Conservation (phyloP, 2,329 filamentous ascomycete genomes). For the Metarhizium album region DNA sequence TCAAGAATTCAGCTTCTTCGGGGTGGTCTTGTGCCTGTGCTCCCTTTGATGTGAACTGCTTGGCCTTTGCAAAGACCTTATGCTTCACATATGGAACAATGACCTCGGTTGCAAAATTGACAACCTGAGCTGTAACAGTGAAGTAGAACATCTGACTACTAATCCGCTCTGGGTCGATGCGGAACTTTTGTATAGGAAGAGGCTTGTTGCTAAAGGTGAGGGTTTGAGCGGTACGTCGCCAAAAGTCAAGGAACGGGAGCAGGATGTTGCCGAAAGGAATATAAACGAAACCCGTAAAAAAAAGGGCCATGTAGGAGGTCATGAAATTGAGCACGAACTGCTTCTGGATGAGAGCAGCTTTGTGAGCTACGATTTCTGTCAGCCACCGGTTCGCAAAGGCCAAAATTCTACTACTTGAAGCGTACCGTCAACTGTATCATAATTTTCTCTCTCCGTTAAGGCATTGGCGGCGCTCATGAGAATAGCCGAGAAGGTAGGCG, state of each 20-base stretch:
- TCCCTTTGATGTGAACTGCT: conserved; percentile 56
- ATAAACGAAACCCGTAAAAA: conserved; percentile 88
- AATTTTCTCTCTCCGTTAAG: conserved; percentile 81
- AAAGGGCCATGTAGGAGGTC: conserved; percentile 85
- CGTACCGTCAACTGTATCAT: conserved; percentile 67
- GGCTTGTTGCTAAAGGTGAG: conserved; percentile 69
- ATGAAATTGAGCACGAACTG: conserved; percentile 96
- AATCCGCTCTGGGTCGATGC: conserved; percentile 73
- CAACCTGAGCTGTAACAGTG: conserved; percentile 84
- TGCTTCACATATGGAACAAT: conserved; percentile 79
- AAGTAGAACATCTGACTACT: conserved; percentile 93
- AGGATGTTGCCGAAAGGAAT: conserved; percentile 81
- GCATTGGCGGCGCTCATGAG: conserved; percentile 67
- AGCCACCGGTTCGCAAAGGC: neutral
- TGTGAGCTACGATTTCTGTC: conserved; percentile 44
- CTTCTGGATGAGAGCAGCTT: conserved; percentile 79
- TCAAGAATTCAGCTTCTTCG: conserved; percentile 72
- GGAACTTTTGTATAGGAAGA: conserved; percentile 54
- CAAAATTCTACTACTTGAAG: neutral
- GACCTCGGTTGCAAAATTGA: conserved; percentile 77
- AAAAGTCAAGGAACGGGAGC: conserved; percentile 76
- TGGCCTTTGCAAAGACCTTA: conserved; percentile 65
- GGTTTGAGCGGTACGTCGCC: conserved; percentile 61
- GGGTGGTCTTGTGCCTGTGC: conserved; percentile 52
- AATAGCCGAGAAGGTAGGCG: conserved; percentile 67